Percentiles rank a stretch among this genome's conserved stretches.
Evolutionary conservation across 345 rosid species (phyloP).

Genomic region (Brassica rapa): DNA sequence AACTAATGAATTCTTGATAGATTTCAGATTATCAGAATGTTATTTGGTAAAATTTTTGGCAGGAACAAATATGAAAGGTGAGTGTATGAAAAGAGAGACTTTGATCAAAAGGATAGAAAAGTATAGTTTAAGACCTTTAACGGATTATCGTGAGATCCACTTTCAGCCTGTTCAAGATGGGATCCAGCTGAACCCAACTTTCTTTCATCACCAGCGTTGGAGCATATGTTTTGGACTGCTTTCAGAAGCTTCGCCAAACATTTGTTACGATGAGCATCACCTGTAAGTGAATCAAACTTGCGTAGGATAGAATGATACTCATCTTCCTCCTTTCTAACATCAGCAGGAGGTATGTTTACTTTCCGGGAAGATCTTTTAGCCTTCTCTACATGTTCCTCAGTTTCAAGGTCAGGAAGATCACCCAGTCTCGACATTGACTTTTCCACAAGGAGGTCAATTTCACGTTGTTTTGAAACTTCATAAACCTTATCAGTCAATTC

Average conservation of each 20-base stretch:
- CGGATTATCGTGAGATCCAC: conserved; percentile 36
- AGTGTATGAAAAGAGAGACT: conserved; percentile 7
- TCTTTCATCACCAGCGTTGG: conserved; percentile 46
- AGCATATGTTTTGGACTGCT: conserved; percentile 65
- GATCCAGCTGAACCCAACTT: conserved; percentile 48
- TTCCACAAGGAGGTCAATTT: conserved; percentile 70
- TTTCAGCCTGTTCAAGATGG: conserved; percentile 7
- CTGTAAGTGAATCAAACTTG: conserved; percentile 65
- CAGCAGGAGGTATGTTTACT: conserved; percentile 61
- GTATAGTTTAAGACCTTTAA: conserved; percentile 42
- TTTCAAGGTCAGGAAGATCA: conserved; percentile 66
- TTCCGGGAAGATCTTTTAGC: conserved; percentile 52
- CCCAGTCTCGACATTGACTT: conserved; percentile 66
- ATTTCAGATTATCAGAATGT: neutral
- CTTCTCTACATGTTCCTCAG: conserved; percentile 44
- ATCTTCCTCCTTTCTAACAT: conserved; percentile 82
- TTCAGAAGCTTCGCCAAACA: conserved; percentile 90
- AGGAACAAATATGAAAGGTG: conserved; percentile 6
- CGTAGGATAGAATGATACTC: conserved; percentile 61
- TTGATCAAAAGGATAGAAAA: neutral
- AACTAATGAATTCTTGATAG: neutral
- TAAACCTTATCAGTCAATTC: conserved; percentile 76
- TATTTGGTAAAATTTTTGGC: neutral
- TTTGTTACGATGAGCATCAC: conserved; percentile 78
- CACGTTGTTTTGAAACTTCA: conserved; percentile 70